Conservation (phyloP, 192 early-diverging fungal species). For the Backusella sp. region DNA sequence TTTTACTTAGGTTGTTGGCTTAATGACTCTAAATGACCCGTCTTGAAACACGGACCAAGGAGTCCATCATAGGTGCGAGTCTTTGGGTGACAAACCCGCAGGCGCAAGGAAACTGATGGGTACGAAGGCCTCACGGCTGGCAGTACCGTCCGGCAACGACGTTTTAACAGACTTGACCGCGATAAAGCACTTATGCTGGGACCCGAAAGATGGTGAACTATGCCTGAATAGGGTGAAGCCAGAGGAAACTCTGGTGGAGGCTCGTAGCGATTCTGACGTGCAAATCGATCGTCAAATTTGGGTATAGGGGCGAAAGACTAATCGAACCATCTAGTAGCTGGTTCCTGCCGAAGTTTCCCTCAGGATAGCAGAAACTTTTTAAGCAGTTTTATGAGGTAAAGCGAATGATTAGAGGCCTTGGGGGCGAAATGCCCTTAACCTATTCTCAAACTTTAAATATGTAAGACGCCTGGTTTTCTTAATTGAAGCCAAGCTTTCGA, state of each 20-base stretch:
- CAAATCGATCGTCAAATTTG: conserved; percentile 79
- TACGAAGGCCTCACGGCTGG: conserved; percentile 30
- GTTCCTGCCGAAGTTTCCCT: conserved; percentile 84
- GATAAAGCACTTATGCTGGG: conserved; percentile 72
- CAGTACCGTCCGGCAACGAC: conserved; percentile 56
- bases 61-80: conserved; percentile 80
- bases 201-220: conserved; percentile 86
- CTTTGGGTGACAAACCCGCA: conserved; percentile 61
- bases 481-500: conserved; percentile 61
- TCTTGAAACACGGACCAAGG: conserved; percentile 85
- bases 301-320: conserved; percentile 83
- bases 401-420: conserved; percentile 84
- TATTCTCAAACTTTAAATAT: conserved; percentile 80
- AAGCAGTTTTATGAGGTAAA: conserved; percentile 77
- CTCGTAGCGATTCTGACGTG: conserved; percentile 75
- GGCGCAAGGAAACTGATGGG: conserved; percentile 60
- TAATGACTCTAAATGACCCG: conserved; percentile 70
- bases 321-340: conserved; percentile 86
- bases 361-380: conserved; percentile 77
- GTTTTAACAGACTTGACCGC: conserved; percentile 49
- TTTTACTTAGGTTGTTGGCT: conserved; percentile 55
- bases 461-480: conserved; percentile 73
- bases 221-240: conserved; percentile 80
- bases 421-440: conserved; percentile 72
- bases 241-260: conserved; percentile 80